Base-by-base conservation (phyloP, 176 grass and related monocot genomes). In the Oropetium thomaeum region DNA sequence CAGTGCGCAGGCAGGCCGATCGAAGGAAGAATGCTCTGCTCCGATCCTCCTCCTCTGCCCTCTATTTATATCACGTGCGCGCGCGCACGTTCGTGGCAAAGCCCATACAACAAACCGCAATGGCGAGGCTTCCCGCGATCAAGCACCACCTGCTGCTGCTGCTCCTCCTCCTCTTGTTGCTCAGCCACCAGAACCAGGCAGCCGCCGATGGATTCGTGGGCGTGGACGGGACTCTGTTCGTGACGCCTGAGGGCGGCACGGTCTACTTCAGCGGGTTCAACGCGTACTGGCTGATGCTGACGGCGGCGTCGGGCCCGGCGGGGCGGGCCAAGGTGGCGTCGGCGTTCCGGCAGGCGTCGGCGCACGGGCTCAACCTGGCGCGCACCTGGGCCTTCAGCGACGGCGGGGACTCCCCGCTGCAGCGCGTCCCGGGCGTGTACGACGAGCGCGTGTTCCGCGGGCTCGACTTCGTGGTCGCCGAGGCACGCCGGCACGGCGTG, bases 201-300 rank as follows among this genome's bases (percentile, higher is more conserved):
- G 3, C 22, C 9, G 20, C 7, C 26, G 64, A 6, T 20, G 37
- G 37, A 20, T n/a, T 84, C 14, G 86, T 86, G 70, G 37, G 34
- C 40, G 57, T 52, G 19, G 59, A 75, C 8, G 81, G 88, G 39
- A 89, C 77, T 26, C 43, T 41, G 25, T 97, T 97, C 60, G 71
- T 82, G 49, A 54, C 60, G 26, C 23, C 44, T 11, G 75, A 76
- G 38, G 27, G 74, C 25, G 3, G 2, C 28, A 33, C 81, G 15
- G 32, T 97, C 40, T 88, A 83, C 77, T 77, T 93, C 48, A 93
- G 92, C 65, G 94, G 94, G 2, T 97, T 97, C 90, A 97, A 97
- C 68, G 80, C 94, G 0, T 93, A 97, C 82, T 97, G 90, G 94
- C 63, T 93, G 3, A 93, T 97, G n/a, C n/a, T n/a, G 94, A 26